Evolutionary conservation across 305 asterid genomes (phyloP), one percentile per base, ranked within the genome.

Genomic region (Euphrasia arctica): DNA sequence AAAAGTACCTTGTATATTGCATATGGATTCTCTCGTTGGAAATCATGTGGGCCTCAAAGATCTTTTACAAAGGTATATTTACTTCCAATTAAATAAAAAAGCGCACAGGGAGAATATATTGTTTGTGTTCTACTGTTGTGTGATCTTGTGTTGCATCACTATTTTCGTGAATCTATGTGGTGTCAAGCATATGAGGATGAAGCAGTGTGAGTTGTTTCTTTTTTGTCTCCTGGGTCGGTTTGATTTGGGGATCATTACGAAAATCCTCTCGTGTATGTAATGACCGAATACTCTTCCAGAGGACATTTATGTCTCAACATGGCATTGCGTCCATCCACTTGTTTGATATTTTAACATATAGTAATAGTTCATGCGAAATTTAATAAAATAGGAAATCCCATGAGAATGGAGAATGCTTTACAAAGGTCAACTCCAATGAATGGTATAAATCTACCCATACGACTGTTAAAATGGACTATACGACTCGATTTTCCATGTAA

Each of bases 1-100:
- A 34, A 83, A 84, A 79, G 91, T 88, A 43, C 99, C 99, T 4
- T 94, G 99, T 76, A 83, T 94, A 77, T 77, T 94, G 80, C 99
- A 94, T 80, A 85, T 94, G 99, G 96, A 94, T 83, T 94, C 99
- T 70, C 62, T 94, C 43, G 85, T 79, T 81, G 98, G 98, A 81
- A 83, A 76, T 73, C 99, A 94, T 78, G 68, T 65, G 15, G 95
- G 86, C 72, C 96, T 94, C 63, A 87, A 83, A 83, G 87, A 78
- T 73, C 95, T 86, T 69, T 70, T 90, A 69, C 95, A 79, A 59
- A 83, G 98, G 99, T 94, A 78, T 48, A 27, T n/a, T 68, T 59
- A 55, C 55, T 60, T 58, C 34, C 54, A 48, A n/a, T 56, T 61
- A 62, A 28, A 11, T 10, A 42, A 25, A 49, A 29, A 50, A 18